phyloP scores from a whole-genome alignment of 2,329 filamentous ascomycete genomes.

The Hirsutella thompsonii region DNA sequence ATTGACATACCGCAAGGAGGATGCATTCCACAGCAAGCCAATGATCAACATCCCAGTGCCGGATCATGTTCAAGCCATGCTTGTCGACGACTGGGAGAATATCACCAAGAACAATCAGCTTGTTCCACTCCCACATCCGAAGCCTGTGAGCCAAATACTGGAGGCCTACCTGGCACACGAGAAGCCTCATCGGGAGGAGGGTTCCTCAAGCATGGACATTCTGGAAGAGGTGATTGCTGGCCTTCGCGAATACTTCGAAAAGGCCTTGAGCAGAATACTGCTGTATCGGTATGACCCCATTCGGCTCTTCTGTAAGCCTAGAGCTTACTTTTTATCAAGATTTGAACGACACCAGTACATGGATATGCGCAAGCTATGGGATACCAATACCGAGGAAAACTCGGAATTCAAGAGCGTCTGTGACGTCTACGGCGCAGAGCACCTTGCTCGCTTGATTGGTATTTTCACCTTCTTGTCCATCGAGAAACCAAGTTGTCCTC shows the following conservation, averaged over 20 bases:
- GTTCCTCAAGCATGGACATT: slow-evolving; percentile 66
- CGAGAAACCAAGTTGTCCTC: background rate
- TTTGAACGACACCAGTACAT: slow-evolving; percentile 87
- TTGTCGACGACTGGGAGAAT: slow-evolving; percentile 98
- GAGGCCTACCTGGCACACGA: slow-evolving; percentile 67
- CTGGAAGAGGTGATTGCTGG: slow-evolving; percentile 82
- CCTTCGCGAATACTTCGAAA: slow-evolving; percentile 88
- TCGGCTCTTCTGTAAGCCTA: background rate
- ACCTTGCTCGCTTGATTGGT: slow-evolving; percentile 83
- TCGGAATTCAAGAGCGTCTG: slow-evolving; percentile 57
- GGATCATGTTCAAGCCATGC: slow-evolving; percentile 77
- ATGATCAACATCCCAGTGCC: slow-evolving; percentile 79
- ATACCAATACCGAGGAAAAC: slow-evolving; percentile 41
- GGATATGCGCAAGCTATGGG: slow-evolving; percentile 60
- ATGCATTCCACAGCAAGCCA: slow-evolving; percentile 70
- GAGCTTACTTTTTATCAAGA: slow-evolving; percentile 28
- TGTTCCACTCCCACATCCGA: slow-evolving; percentile 66
- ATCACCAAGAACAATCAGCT: slow-evolving; percentile 91
- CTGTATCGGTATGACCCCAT: slow-evolving; percentile 54
- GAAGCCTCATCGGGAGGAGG: slow-evolving; percentile 48
- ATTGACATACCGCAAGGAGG: slow-evolving; percentile 50
- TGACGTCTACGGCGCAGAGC: slow-evolving; percentile 87
- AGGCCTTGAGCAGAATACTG: slow-evolving; percentile 72
- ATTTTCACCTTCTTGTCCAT: slow-evolving; percentile 17
- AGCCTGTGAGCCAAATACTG: slow-evolving; percentile 65